Evolutionary conservation across 164 flowering plant genomes (phyloP).

Genomic region (Nelumbo lutea): DNA sequence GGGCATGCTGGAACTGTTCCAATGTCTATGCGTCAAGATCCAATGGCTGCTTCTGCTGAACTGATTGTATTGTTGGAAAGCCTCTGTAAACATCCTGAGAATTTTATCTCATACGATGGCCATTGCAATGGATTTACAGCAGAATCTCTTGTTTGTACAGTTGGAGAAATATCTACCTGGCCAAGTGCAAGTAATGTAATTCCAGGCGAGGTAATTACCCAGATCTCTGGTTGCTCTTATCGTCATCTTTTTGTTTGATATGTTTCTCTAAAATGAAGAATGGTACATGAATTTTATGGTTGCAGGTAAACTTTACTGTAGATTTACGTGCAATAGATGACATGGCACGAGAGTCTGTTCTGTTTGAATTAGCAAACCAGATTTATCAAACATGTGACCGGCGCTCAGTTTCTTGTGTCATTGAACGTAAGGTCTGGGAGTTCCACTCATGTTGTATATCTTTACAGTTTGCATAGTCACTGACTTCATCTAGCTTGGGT

Average conservation of each 20-base stretch:
- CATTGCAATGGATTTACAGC: conserved; percentile 36
- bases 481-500: neutral
- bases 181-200: conserved; percentile 99
- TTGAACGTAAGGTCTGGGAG: conserved; percentile 76
- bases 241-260: neutral
- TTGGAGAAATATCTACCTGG: conserved; percentile 96
- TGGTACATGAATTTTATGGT: conserved; percentile 1
- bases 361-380: conserved; percentile 59
- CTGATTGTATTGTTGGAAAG: conserved; percentile 70
- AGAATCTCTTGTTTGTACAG: conserved; percentile 86
- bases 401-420: conserved; percentile 72
- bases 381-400: conserved; percentile 65
- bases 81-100: conserved; percentile 73
- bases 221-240: neutral
- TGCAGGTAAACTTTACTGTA: conserved; percentile 85
- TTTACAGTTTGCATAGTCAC: neutral
- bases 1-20: conserved; percentile 99
- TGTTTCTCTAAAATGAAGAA: neutral
- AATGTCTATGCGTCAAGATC: conserved; percentile 92
- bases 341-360: conserved; percentile 70
- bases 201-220: conserved; percentile 83
- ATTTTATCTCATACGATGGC: conserved; percentile 48
- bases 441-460: conserved; percentile 10
- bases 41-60: conserved; percentile 96
- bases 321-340: conserved; percentile 90